phyloP scores from a whole-genome alignment of 164 flowering plant species.

The Santalum album region DNA sequence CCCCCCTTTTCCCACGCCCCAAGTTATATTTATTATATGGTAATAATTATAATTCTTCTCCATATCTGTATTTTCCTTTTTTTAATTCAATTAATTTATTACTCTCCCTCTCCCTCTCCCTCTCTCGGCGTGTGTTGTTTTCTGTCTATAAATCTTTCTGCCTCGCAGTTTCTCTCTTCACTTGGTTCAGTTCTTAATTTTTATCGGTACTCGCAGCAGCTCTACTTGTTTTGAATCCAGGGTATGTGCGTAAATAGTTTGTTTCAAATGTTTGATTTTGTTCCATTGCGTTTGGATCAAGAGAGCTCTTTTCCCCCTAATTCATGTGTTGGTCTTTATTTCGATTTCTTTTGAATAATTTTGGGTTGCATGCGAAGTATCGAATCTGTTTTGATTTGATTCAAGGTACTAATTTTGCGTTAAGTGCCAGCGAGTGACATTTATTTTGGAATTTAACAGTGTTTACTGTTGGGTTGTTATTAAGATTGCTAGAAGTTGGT shows the following conservation, averaged over 20 bases:
- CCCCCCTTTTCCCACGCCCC: neutral
- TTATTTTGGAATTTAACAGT: neutral
- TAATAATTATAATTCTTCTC: neutral
- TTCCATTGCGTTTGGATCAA: neutral
- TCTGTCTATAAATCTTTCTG: no score
- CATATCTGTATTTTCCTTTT: neutral
- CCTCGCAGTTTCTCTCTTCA: neutral
- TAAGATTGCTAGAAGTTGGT: neutral
- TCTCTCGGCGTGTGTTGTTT: no score
- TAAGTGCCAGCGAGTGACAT: neutral
- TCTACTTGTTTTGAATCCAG: neutral
- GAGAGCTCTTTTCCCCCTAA: no score
- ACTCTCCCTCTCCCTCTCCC: no score
- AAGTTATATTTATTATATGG: neutral
- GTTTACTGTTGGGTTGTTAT: neutral
- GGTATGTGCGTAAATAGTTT: slow-evolving; percentile 3
- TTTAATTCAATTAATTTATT: no score
- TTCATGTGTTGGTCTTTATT: neutral
- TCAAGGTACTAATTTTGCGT: neutral
- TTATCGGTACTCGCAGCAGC: neutral
- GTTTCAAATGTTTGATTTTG: neutral
- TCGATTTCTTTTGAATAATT: no score
- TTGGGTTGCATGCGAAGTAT: no score
- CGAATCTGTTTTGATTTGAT: neutral
- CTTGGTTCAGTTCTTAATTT: neutral